These are phyloP conservation scores for Pyrenula aspistea DNA, from an alignment of 495 filamentous ascomycete species.

Conservation along the genomic window DNA sequence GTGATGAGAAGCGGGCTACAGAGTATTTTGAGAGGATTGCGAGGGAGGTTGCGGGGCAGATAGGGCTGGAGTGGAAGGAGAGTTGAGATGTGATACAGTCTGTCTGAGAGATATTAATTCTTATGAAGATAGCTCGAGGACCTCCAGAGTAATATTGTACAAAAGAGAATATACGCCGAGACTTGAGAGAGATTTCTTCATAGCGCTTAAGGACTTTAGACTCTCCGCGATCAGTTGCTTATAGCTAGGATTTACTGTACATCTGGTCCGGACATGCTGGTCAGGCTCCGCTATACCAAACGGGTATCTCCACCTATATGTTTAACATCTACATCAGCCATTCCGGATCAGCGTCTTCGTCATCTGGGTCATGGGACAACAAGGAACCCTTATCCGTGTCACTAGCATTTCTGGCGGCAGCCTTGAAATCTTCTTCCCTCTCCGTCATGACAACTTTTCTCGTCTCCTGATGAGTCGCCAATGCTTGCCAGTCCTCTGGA, in stretches of 20 bases:
- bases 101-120: no score
- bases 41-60: slow-evolving; percentile 42
- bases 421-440: not conserved
- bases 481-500: no score
- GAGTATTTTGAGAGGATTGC: slow-evolving; percentile 62
- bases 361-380: slow-evolving; percentile 52
- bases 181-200: no score
- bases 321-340: slow-evolving; percentile 37
- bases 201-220: no score
- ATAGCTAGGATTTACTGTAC: no score
- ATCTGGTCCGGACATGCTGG: no score
- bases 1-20: slow-evolving; percentile 51
- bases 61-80: slow-evolving; percentile 21
- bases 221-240: no score
- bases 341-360: slow-evolving; percentile 56
- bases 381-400: slow-evolving; percentile 24
- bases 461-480: not conserved
- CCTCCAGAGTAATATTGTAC: no score
- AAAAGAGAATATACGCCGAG: no score
- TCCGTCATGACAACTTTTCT: not conserved
- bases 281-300: no score
- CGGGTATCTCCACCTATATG: not conserved
- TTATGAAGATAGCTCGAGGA: no score
- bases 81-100: no score
- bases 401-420: not conserved